Evolutionary conservation across 1,284 basidiomycete genomes (phyloP), one percentile per base, ranked within the genome.

Genomic region (Melampsora allii-populina): DNA sequence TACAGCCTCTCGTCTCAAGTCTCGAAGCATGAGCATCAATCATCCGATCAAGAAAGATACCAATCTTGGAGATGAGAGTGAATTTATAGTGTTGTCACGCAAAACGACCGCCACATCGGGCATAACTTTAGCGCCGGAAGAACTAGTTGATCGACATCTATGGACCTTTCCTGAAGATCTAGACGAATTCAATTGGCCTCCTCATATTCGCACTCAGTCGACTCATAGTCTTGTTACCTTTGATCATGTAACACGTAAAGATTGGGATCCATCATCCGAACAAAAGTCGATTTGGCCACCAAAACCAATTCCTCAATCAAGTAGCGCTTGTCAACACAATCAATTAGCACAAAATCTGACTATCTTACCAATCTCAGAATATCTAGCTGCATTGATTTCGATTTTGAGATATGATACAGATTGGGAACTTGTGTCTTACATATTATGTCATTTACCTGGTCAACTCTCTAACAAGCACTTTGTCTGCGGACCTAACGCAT

Each of bases 381-480:
- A 96, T 79, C 84, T 98, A 12, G 82, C 82, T 3, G 85, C 86
- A 19, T 80, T 96, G 56, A 84, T 89, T 75, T 84, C 84, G 1
- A 86, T 98, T 69, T 82, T 98, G 60, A 86, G 89, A 75, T 84
- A 84, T 48, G 92, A 94, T 80, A 86, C 84, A 63, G 92, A 91
- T 77, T 98, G 96, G 95, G 96, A 98, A 78, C 85, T 98, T 45
- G 85, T 98, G 17, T 93, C 93, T 2, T 98, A 96, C 79, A 85
- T 95, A 4, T 85, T 99, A 1, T 92, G 91, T 80, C 91, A 95
- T 82, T 85, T 99, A 1, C 94, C 96, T 0, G 85, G 88, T 24
- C 94, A 98, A 81, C 86, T 98, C 3, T 85, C 90, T 67, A 98
- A 98, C 86, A 98, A 97, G 82, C 93, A 98, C 80, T 86, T 97